Percentiles rank a stretch among this genome's conserved stretches.
phyloP scores from a whole-genome alignment of 2,329 filamentous ascomycete species.

The Oidium heveae region DNA sequence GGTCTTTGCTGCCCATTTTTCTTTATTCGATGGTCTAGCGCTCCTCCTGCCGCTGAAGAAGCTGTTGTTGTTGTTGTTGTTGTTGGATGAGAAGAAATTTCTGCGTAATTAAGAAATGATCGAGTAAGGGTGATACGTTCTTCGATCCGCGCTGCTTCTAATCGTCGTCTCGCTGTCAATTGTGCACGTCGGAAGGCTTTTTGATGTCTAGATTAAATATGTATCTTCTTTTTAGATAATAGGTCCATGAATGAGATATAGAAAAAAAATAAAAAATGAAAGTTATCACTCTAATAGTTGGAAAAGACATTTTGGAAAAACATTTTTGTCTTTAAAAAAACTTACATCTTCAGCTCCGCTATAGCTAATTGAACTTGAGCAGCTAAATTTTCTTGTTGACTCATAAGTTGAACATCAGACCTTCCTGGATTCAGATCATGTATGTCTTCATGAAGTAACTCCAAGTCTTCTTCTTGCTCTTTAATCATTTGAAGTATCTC shows the following conservation, averaged over 20 bases:
- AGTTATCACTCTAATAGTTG: too few relatives aligned
- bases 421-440: slow-evolving; percentile 34
- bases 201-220: slow-evolving; percentile 4
- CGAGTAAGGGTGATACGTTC: slow-evolving; percentile 56
- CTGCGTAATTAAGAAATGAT: slow-evolving; percentile 23
- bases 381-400: slow-evolving; percentile 37
- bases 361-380: slow-evolving; percentile 40
- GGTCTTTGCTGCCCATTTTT: background rate
- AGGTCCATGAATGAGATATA: too few relatives aligned
- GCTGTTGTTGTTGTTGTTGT: too few relatives aligned
- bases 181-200: slow-evolving; percentile 60
- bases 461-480: slow-evolving; percentile 61
- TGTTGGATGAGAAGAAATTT: slow-evolving; percentile 9
- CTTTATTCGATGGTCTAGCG: background rate
- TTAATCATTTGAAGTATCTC: slow-evolving; percentile 63
- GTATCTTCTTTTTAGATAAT: too few relatives aligned
- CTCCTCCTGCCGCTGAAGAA: background rate
- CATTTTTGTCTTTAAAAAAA: background rate
- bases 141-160: slow-evolving; percentile 45
- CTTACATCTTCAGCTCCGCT: slow-evolving; percentile 48
- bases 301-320: too few relatives aligned
- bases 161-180: slow-evolving; percentile 48
- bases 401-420: slow-evolving; percentile 27
- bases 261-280: too few relatives aligned
- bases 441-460: slow-evolving; percentile 54